Evolutionary conservation across 2,329 filamentous ascomycete genomes (phyloP), one percentile per base, ranked within the genome.

Genomic region (Rhynchosporium agropyri): DNA sequence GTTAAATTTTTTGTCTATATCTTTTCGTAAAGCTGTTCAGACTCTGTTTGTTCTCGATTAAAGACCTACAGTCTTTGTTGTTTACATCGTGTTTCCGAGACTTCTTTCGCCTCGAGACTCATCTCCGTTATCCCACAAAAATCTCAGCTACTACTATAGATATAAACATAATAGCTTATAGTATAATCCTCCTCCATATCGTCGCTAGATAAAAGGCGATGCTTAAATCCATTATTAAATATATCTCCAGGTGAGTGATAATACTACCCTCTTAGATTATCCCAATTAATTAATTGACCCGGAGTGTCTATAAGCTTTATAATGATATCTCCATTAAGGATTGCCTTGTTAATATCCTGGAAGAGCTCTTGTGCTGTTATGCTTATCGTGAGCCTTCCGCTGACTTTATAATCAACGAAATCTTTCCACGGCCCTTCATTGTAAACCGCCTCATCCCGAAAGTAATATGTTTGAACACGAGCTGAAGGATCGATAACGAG

Each of bases 241-340:
- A n/a, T 50, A 50, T 50, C 29, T 50, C 29, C 29, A 50, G 29
- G 48, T 33, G 29, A 13, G 48, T 50, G 13, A 50, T 50, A 50
- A n/a, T 50, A 13, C 48, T 12, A 50, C 29, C 29, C 48, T 50
- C 29, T 50, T 9, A 50, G 48, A 50, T 50, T 9, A 50, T 50
- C 29, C 13, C 12, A 50, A 50, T 50, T 3, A 50, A 50, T 50
- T 28, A 50, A 50, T 50, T 50, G 29, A 31, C 48, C 29, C 29
- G 48, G 48, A 31, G 33, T 51, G 31, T 51, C 31, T 51, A 51
- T 5, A 51, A 51, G 31, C 49, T 36, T 51, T 13, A 51, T 13
- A 51, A 51, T 51, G 3, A 51, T 51, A 36, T 51, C 49, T 51
- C 31, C 31, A 51, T 51, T 5, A 51, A 51, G n/a, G 36, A 51